phyloP scores from a whole-genome alignment of 805 yeast species.

The Saccharomycopsis microspora region DNA sequence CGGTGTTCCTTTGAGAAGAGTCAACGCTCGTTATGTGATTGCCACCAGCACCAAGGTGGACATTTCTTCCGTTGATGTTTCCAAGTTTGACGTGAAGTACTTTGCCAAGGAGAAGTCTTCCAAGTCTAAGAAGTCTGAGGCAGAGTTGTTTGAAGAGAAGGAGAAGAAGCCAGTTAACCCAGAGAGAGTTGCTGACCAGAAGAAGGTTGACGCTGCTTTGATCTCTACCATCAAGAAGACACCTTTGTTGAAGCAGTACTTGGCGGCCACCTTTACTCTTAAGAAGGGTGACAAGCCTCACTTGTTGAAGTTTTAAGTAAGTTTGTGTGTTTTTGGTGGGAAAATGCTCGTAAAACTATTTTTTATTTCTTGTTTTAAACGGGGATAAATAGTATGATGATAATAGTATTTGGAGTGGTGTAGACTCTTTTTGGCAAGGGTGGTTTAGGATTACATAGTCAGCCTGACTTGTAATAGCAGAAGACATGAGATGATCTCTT shows the following conservation, averaged over 20 bases:
- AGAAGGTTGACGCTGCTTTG: slow-evolving; percentile 85
- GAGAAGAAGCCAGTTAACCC: slow-evolving; percentile 78
- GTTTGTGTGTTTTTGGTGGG: too few relatives aligned
- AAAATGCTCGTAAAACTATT: too few relatives aligned
- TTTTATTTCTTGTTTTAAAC: too few relatives aligned
- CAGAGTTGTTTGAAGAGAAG: slow-evolving; percentile 79
- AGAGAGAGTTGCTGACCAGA: slow-evolving; percentile 95
- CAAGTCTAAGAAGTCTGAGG: slow-evolving; percentile 71
- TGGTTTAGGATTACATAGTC: too few relatives aligned
- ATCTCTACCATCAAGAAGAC: slow-evolving; percentile 93
- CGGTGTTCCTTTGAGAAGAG: slow-evolving; percentile 99
- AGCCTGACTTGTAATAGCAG: too few relatives aligned
- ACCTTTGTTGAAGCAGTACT: slow-evolving; percentile 93
- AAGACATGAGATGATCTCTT: too few relatives aligned
- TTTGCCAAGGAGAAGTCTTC: slow-evolving; percentile 90
- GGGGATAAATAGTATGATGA: too few relatives aligned
- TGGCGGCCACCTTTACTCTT: slow-evolving; percentile 90
- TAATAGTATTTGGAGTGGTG: too few relatives aligned
- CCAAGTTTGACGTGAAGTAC: slow-evolving; percentile 89
- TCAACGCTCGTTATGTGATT: slow-evolving; percentile 95
- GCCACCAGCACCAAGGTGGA: slow-evolving; percentile 93
- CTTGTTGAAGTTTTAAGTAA: slow-evolving; percentile 81
- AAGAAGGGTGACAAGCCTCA: slow-evolving; percentile 98
- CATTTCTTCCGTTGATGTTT: slow-evolving; percentile 69
- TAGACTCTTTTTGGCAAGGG: too few relatives aligned